A percentile compares a stretch with the other conserved stretches of the same genome.
These are phyloP conservation scores for Morella rubra DNA, from an alignment of 306 rosid species.

Conservation along the genomic window DNA sequence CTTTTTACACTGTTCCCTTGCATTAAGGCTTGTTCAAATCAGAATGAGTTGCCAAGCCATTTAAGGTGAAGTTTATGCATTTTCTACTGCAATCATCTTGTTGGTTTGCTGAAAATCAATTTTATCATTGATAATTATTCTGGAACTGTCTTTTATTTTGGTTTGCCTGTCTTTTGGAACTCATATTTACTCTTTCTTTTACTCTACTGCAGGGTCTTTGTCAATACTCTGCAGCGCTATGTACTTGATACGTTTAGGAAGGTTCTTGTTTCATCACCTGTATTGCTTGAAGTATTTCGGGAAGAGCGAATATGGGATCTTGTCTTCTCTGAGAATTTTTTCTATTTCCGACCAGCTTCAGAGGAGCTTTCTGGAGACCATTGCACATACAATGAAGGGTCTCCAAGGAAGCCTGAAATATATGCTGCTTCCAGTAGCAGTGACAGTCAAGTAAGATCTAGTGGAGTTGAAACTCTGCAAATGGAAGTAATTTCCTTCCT, in stretches of 20 bases:
- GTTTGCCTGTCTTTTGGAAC: slow-evolving; percentile 5
- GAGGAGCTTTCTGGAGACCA: slow-evolving; percentile 47
- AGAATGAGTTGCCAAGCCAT: slow-evolving; percentile 64
- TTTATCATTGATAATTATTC: background rate
- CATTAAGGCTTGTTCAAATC: slow-evolving; percentile 82
- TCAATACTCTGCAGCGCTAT: slow-evolving; percentile 64
- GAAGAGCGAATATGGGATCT: slow-evolving; percentile 95
- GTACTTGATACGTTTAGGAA: slow-evolving; percentile 64
- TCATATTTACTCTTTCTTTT: slow-evolving; percentile 18
- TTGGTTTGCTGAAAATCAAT: slow-evolving; percentile 9
- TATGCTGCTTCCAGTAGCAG: slow-evolving; percentile 44
- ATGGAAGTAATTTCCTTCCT: slow-evolving; percentile 75
- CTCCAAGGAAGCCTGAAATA: slow-evolving; percentile 40
- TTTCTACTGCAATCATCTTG: slow-evolving; percentile 16
- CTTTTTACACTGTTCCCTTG: slow-evolving; percentile 75
- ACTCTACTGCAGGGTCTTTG: slow-evolving; percentile 63
- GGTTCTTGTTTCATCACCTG: slow-evolving; percentile 68
- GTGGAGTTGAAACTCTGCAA: slow-evolving; percentile 65
- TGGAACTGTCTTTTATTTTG: slow-evolving; percentile 14
- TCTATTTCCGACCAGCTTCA: slow-evolving; percentile 61
- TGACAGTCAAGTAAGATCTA: slow-evolving; percentile 38
- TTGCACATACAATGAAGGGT: slow-evolving; percentile 31
- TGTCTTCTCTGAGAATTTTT: slow-evolving; percentile 83
- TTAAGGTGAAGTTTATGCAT: slow-evolving; percentile 59
- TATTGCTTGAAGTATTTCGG: slow-evolving; percentile 59